Evolutionary conservation across 176 grass and related monocot species (phyloP).

Genomic region (Oryza brachyantha): DNA sequence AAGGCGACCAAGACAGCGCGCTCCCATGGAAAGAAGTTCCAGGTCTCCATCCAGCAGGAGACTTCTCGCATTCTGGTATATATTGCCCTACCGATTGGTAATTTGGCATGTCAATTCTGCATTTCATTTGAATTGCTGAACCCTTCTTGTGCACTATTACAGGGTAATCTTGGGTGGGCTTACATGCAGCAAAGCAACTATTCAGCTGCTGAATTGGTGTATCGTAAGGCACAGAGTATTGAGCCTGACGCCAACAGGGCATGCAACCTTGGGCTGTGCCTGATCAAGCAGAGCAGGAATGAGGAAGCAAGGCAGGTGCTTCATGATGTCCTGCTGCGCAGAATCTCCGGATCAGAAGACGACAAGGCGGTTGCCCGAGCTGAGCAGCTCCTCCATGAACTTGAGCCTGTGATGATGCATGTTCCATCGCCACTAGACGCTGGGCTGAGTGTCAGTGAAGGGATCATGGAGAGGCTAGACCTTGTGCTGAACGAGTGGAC

Average conservation of each 20-base stretch:
- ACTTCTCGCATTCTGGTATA: slow-evolving; percentile 75
- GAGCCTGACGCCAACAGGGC: slow-evolving; percentile 86
- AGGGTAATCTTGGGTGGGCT: slow-evolving; percentile 96
- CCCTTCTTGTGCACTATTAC: not conserved
- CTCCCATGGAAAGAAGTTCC: slow-evolving; percentile 96
- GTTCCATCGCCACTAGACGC: slow-evolving; percentile 22
- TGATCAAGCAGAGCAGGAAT: slow-evolving; percentile 57
- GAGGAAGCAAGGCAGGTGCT: slow-evolving; percentile 50
- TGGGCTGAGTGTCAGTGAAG: slow-evolving; percentile 41
- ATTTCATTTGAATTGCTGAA: slow-evolving; percentile 15
- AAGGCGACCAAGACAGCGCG: slow-evolving; percentile 84
- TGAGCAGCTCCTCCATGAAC: slow-evolving; percentile 56
- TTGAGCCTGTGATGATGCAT: slow-evolving; percentile 8
- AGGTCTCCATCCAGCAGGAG: slow-evolving; percentile 91
- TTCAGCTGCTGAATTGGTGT: slow-evolving; percentile 64
- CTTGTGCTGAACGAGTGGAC: slow-evolving; percentile 64
- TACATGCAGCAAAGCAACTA: slow-evolving; percentile 94
- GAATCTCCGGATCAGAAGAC: slow-evolving; percentile 46
- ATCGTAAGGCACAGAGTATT: slow-evolving; percentile 66
- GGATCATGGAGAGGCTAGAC: slow-evolving; percentile 71
- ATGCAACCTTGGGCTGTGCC: slow-evolving; percentile 77
- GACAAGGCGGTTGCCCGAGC: slow-evolving; percentile 52
- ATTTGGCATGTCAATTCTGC: not conserved
- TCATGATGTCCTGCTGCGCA: slow-evolving; percentile 37
- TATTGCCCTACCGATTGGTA: not conserved